These are phyloP conservation scores for Moesziomyces globuligerus DNA, from an alignment of 1,284 basidiomycete genomes.

Conservation along the genomic window DNA sequence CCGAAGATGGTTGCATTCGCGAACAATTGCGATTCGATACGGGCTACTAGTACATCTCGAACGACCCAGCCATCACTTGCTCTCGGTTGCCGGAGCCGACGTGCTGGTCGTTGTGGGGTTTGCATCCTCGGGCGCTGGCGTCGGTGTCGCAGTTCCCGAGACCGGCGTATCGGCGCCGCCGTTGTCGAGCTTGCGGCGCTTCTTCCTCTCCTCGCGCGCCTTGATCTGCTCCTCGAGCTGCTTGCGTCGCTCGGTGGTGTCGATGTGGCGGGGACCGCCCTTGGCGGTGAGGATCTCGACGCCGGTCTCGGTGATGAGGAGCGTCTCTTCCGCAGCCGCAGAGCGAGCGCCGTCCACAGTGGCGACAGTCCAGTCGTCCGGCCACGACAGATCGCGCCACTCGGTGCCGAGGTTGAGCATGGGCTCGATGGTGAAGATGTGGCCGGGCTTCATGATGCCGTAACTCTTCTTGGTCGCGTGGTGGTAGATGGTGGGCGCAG, in stretches of 20 bases:
- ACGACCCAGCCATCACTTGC: not conserved
- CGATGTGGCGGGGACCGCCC: conserved; percentile 56
- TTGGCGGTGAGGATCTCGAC: conserved; percentile 66
- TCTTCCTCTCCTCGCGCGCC: conserved; percentile 41
- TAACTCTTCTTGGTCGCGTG: conserved; percentile 68
- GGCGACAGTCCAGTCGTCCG: conserved; percentile 65
- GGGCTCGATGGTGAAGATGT: conserved; percentile 66
- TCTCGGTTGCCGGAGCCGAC: conserved; percentile 17
- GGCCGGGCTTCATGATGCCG: conserved; percentile 64
- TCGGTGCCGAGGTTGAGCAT: conserved; percentile 64
- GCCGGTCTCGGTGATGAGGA: conserved; percentile 64
- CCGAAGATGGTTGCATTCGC: no score
- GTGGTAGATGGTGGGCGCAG: conserved; percentile 85
- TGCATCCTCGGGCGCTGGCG: conserved; percentile 26
- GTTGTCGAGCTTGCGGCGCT: conserved; percentile 36
- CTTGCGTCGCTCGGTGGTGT: conserved; percentile 59
- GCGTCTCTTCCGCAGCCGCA: conserved; percentile 64
- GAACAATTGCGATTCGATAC: not conserved
- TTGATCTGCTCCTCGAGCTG: conserved; percentile 36
- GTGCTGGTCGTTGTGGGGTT: conserved; percentile 33
- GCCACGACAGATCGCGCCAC: conserved; percentile 63
- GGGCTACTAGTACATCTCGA: conserved; percentile 12
- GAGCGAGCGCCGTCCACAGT: conserved; percentile 62
- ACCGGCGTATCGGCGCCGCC: conserved; percentile 15
- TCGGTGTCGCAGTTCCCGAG: conserved; percentile 36